Percentiles rank a stretch among this genome's conserved stretches.
Evolutionary conservation across 768 basidiomycete species (phyloP).

Genomic region (Leucosporidium creatinivorum): DNA sequence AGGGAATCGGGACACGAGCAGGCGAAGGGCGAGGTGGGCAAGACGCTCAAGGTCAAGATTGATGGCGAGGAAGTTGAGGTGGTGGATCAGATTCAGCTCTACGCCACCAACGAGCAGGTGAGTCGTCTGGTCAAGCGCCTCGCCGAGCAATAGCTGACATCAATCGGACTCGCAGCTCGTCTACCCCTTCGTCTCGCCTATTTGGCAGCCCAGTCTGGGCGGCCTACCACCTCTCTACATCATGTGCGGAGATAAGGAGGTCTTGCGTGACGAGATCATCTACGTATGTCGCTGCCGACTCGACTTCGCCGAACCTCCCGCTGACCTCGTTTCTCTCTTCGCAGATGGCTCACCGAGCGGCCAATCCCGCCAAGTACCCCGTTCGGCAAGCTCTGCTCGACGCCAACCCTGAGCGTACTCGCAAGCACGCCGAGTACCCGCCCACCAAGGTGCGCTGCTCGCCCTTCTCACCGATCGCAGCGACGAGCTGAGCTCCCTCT

Average conservation of each 20-base stretch:
- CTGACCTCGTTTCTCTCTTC: constrained; percentile 1
- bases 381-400: constrained; percentile 52
- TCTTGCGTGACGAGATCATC: constrained; percentile 82
- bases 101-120: constrained; percentile 67
- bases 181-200: constrained; percentile 68
- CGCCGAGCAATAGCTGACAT: constrained; percentile 35
- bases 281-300: constrained; percentile 51
- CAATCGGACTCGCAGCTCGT: constrained; percentile 45
- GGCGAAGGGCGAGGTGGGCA: constrained; percentile 20
- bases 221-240: constrained; percentile 81
- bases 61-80: constrained; percentile 42
- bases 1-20: neutral
- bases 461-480: neutral
- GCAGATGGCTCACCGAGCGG: constrained; percentile 71
- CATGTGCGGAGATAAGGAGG: constrained; percentile 78
- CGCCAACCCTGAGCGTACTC: constrained; percentile 41
- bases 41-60: constrained; percentile 35
- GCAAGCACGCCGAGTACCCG: constrained; percentile 17
- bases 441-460: constrained; percentile 31
- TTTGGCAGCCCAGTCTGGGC: constrained; percentile 69
- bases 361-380: constrained; percentile 67
- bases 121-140: constrained; percentile 12
- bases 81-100: constrained; percentile 61
- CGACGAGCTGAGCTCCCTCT: neutral
- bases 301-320: neutral